Evolutionary conservation across 352 stramenopile species (phyloP).

Genomic region (Paralagenidium karlingii): DNA sequence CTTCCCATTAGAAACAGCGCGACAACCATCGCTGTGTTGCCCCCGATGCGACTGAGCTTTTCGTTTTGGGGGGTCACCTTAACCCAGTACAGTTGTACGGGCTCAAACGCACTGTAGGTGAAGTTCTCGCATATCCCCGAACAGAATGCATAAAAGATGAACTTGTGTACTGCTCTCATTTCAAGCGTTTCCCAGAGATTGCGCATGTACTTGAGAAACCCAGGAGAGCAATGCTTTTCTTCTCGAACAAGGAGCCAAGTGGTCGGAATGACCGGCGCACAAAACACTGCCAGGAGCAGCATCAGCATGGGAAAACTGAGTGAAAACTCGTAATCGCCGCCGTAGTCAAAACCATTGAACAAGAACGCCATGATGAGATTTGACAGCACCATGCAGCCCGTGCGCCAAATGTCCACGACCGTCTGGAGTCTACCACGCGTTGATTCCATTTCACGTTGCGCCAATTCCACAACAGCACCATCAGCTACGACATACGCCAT

Average conservation of each 20-base stretch:
- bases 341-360: constrained; percentile 46
- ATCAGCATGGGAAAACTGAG: constrained; percentile 27
- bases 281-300: constrained; percentile 14
- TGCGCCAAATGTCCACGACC: too few relatives aligned
- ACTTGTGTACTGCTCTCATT: constrained; percentile 44
- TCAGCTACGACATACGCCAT: constrained; percentile 18
- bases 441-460: constrained; percentile 40
- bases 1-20: constrained; percentile 21
- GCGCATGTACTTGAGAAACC: constrained; percentile 18
- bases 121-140: constrained; percentile 47
- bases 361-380: constrained; percentile 26
- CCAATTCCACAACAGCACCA: too few relatives aligned
- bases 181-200: constrained; percentile 41
- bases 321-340: constrained; percentile 29
- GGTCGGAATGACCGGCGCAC: constrained; percentile 14
- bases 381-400: constrained; percentile 22
- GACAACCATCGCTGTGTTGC: constrained; percentile 28
- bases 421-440: constrained; percentile 43
- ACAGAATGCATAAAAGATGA: constrained; percentile 53
- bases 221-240: constrained; percentile 8
- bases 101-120: constrained; percentile 34
- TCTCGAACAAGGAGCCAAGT: constrained; percentile 33
- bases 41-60: constrained; percentile 34
- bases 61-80: constrained; percentile 44
- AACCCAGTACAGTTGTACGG: constrained; percentile 41